These are phyloP conservation scores for Thalassiosira ordinaria DNA, from an alignment of 352 stramenopile species.

Conservation along the genomic window DNA sequence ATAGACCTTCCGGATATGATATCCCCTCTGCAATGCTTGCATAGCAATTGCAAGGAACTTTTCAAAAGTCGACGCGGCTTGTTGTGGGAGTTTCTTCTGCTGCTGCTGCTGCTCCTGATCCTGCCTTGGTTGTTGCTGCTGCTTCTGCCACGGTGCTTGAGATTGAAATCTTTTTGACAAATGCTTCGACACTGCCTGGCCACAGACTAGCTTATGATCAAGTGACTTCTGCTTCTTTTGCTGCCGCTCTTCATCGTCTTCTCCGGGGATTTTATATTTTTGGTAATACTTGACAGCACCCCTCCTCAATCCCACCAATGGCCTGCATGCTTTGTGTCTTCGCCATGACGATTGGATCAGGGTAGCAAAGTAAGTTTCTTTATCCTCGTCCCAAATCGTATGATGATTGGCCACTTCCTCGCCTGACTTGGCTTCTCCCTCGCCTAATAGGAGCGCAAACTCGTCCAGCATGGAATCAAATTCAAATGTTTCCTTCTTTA, in stretches of 20 bases:
- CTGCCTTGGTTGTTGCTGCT: neutral
- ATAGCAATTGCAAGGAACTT: conserved; percentile 25
- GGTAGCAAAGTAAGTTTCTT: conserved; percentile 12
- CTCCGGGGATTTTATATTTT: too few relatives aligned
- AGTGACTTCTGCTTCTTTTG: neutral
- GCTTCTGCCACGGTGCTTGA: too few relatives aligned
- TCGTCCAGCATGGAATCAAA: conserved; percentile 25
- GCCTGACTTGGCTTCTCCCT: conserved; percentile 14
- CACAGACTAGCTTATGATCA: neutral
- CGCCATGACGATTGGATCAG: conserved; percentile 28
- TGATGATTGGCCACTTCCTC: too few relatives aligned
- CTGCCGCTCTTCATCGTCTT: too few relatives aligned
- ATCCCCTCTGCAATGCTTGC: conserved; percentile 28
- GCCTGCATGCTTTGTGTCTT: conserved; percentile 1
- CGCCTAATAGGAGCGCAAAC: conserved; percentile 12
- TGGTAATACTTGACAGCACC: too few relatives aligned
- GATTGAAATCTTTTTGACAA: neutral
- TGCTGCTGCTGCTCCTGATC: neutral
- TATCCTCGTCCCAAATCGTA: conserved; percentile 13
- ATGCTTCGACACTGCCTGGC: neutral
- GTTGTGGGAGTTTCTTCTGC: neutral
- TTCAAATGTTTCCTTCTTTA: neutral
- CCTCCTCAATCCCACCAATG: conserved; percentile 13
- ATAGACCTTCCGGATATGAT: neutral
- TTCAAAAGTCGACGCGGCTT: neutral